Percentiles rank a stretch among this genome's conserved stretches.
These are phyloP conservation scores for Arachis hypogaea DNA, from an alignment of 306 rosid species.

Conservation along the genomic window DNA sequence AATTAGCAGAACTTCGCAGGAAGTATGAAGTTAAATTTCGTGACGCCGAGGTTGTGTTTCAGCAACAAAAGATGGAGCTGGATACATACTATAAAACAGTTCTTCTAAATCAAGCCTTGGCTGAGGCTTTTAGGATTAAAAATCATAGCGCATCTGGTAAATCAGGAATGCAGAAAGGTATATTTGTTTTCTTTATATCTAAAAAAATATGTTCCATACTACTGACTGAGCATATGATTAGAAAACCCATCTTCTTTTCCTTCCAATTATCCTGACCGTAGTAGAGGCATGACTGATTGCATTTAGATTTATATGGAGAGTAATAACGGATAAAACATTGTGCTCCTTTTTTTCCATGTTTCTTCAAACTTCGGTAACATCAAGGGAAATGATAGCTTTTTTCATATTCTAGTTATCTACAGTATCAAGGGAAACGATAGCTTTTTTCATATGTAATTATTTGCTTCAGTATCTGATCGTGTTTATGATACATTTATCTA, in stretches of 20 bases:
- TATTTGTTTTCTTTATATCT: not conserved
- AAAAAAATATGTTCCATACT: not conserved
- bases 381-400: not conserved
- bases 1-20: slow-evolving; percentile 58
- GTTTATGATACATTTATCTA: not conserved
- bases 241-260: not conserved
- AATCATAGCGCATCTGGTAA: slow-evolving; percentile 47
- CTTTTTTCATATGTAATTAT: not conserved
- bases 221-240: not conserved
- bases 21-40: slow-evolving; percentile 58
- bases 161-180: slow-evolving; percentile 63
- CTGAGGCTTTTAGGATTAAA: slow-evolving; percentile 65
- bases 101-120: slow-evolving; percentile 56
- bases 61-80: slow-evolving; percentile 45
- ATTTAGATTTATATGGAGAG: slow-evolving; percentile 5
- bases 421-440: no score
- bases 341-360: slow-evolving; percentile 11
- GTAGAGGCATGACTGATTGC: slow-evolving; percentile 8
- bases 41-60: slow-evolving; percentile 54
- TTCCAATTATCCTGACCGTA: slow-evolving; percentile 2
- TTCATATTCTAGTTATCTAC: no score
- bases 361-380: not conserved
- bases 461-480: not conserved
- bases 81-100: slow-evolving; percentile 50
- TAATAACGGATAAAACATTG: not conserved